Evolutionary conservation across 2,329 filamentous ascomycete species (phyloP).

Genomic region (Ascochyta rabiei): DNA sequence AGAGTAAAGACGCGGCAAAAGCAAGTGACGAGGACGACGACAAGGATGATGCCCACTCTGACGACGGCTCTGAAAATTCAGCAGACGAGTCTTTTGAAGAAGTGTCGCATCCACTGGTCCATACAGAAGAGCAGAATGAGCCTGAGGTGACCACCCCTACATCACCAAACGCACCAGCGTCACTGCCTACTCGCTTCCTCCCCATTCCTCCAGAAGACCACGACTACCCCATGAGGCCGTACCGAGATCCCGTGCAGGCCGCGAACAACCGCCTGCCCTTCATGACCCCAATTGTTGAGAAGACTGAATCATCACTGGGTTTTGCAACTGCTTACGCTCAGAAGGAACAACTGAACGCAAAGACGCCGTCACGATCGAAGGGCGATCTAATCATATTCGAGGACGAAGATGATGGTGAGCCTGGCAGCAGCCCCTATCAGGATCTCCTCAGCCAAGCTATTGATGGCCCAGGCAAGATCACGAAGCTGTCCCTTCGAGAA

Average conservation of each 20-base stretch:
- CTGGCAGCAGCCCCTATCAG: constrained; percentile 74
- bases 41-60: constrained; percentile 40
- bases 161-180: constrained; percentile 47
- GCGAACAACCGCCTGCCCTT: constrained; percentile 94
- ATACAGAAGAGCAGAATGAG: constrained; percentile 40
- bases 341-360: constrained; percentile 67
- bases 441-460: constrained; percentile 63
- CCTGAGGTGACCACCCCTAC: constrained; percentile 55
- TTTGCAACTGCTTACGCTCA: constrained; percentile 52
- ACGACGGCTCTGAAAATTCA: constrained; percentile 43
- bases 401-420: constrained; percentile 47
- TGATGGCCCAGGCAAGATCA: constrained; percentile 51
- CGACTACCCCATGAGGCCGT: constrained; percentile 77
- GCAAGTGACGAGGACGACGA: constrained; percentile 38
- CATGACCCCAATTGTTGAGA: constrained; percentile 98
- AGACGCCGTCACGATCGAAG: constrained; percentile 74
- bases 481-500: constrained; percentile 60
- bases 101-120: constrained; percentile 34
- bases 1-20: constrained; percentile 71
- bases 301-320: constrained; percentile 86
- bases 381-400: constrained; percentile 49
- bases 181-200: constrained; percentile 67
- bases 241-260: constrained; percentile 77
- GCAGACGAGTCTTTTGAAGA: constrained; percentile 47
- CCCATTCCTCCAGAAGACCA: constrained; percentile 87